Evolutionary conservation across 2,329 filamentous ascomycete species (phyloP), one percentile per base, ranked within the genome.

Genomic region (Fusarium decemcellulare): DNA sequence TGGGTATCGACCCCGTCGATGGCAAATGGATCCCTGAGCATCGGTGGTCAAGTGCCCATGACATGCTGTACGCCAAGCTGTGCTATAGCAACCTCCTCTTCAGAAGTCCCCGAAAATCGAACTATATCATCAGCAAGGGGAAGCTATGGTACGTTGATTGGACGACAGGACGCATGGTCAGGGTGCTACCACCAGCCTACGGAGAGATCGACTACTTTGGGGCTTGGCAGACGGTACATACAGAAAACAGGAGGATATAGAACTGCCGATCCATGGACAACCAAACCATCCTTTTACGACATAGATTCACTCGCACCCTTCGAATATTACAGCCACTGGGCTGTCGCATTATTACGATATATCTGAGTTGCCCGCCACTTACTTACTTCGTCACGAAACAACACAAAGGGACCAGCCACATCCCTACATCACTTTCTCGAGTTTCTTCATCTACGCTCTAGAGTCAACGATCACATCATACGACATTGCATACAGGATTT

Each of bases 61-160:
- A 90, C 70, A 81, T 88, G 77, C 79, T 88, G 30, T 90, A 90
- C 63, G 87, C 87, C 54, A 88, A 87, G 76, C 81, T 88, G 10
- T 90, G 87, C 77, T 88, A 88, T 76, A 84, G 85, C n/a, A 85
- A 88, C 52, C 79, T 90, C 10, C 80, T 88, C 27, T 87, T 86
- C 75, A 82, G 85, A 60, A 86, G 84, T 62, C 88, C 88, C 27
- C 81, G 87, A 55, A 89, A 89, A 75, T 86, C 83, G 64, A 87
- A 88, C 72, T 87, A 86, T 68, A 83, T 90, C 60, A 84, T 90
- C 72, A 81, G 81, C 76, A 83, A 85, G 66, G 87, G 87, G 43
- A 88, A 86, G 74, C 82, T 86, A 72, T 90, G 87, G 86, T 83
- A 84, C 63, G 86, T 90, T 44, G 87, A 90, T 79, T 90, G 87